A percentile compares a stretch with the other conserved stretches of the same genome.
Evolutionary conservation across 805 yeast genomes (phyloP).

Genomic region (Schizosaccharomyces japonicus): DNA sequence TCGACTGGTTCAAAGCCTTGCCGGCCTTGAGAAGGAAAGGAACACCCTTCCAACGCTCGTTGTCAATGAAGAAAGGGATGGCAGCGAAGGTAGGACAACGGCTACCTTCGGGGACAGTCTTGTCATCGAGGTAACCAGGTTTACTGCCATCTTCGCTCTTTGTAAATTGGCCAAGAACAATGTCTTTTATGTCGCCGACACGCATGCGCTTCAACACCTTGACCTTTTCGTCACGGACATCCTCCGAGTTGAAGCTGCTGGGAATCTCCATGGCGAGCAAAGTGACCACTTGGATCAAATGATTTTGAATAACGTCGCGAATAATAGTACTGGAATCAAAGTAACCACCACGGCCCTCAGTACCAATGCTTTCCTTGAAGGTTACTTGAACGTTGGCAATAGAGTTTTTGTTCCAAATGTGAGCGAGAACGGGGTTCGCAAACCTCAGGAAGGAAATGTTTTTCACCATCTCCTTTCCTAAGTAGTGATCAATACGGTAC

Average conservation of each 20-base stretch:
- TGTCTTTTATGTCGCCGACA: slow-evolving; percentile 38
- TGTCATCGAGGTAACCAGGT: slow-evolving; percentile 83
- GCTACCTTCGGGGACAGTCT: slow-evolving; percentile 58
- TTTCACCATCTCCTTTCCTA: slow-evolving; percentile 96
- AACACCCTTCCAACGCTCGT: slow-evolving; percentile 96
- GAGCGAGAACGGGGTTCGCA: slow-evolving; percentile 66
- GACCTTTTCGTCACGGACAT: slow-evolving; percentile 88
- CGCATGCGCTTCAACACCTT: slow-evolving; percentile 66
- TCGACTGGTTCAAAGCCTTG: slow-evolving; percentile 74
- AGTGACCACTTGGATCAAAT: slow-evolving; percentile 76
- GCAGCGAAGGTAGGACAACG: slow-evolving; percentile 89
- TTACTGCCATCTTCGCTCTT: slow-evolving; percentile 67
- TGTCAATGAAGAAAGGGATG: slow-evolving; percentile 46
- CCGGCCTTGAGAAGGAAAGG: slow-evolving; percentile 93
- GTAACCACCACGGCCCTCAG: slow-evolving; percentile 97
- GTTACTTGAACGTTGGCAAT: slow-evolving; percentile 66
- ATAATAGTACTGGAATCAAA: slow-evolving; percentile 86
- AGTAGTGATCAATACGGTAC: slow-evolving; percentile 87
- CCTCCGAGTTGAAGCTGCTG: slow-evolving; percentile 74
- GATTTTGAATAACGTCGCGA: slow-evolving; percentile 96
- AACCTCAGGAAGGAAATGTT: slow-evolving; percentile 72
- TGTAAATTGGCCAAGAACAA: slow-evolving; percentile 70
- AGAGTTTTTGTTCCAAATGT: slow-evolving; percentile 66
- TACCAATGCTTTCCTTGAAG: slow-evolving; percentile 92
- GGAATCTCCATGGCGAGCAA: slow-evolving; percentile 91